phyloP scores from a whole-genome alignment of 179 eudicot genomes.

The Silene vulgaris region DNA sequence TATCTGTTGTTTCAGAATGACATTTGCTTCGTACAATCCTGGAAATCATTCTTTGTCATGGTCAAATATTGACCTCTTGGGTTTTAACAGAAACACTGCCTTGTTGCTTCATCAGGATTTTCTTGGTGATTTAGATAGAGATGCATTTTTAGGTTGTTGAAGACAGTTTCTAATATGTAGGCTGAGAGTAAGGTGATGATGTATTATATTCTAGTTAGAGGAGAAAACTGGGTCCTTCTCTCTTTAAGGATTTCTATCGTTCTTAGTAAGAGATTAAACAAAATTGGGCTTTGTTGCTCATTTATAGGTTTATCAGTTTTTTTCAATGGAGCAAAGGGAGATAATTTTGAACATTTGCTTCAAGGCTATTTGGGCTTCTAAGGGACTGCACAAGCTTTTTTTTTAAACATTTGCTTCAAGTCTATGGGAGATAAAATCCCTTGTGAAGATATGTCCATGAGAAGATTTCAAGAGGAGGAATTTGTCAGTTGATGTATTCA shows the following conservation, averaged over 20 bases:
- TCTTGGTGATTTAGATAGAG: neutral
- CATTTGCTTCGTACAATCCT: neutral
- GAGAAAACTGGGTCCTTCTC: neutral
- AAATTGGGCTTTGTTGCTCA: too few species aligned
- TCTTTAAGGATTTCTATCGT: neutral
- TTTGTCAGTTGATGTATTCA: neutral
- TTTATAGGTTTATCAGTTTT: too few species aligned
- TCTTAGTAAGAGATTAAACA: neutral
- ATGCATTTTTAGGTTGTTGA: slow-evolving; percentile 4
- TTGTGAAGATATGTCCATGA: neutral
- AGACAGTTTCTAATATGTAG: neutral
- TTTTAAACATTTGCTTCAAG: too few species aligned
- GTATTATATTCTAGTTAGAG: slow-evolving; percentile 6
- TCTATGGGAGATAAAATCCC: neutral
- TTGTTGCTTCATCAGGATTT: neutral
- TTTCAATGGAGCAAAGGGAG: too few species aligned
- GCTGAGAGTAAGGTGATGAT: slow-evolving; percentile 2
- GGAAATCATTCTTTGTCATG: neutral
- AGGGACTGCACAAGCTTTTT: too few species aligned
- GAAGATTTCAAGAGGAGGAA: neutral
- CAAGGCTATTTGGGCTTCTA: too few species aligned
- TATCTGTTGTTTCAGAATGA: neutral
- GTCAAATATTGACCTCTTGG: neutral
- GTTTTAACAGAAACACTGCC: neutral
- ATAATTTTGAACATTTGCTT: too few species aligned